A percentile compares a stretch with the other conserved stretches of the same genome.
These are phyloP conservation scores for Fraxinus nigra DNA, from an alignment of 305 asterid genomes.

Conservation along the genomic window DNA sequence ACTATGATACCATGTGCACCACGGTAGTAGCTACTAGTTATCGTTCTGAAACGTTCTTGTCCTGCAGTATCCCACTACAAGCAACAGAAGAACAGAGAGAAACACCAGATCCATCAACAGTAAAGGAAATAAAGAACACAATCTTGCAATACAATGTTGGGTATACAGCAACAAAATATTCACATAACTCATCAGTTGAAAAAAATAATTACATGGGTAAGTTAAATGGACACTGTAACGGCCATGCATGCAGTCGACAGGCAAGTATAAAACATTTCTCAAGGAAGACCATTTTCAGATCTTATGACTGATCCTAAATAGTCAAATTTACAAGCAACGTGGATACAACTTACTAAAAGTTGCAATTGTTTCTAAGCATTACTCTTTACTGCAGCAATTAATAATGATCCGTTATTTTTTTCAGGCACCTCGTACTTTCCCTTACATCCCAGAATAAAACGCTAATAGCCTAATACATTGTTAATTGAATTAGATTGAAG, in stretches of 20 bases:
- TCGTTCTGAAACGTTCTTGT: constrained; percentile 84
- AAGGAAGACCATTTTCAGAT: background rate
- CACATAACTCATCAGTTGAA: background rate
- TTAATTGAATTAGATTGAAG: background rate
- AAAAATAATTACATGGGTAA: background rate
- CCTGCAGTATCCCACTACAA: constrained; percentile 91
- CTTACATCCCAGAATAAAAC: background rate
- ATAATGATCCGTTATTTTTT: background rate
- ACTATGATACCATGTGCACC: constrained; percentile 92
- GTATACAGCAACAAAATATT: background rate
- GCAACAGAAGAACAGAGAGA: background rate
- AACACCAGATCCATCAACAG: background rate
- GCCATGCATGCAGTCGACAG: background rate
- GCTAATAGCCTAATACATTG: background rate
- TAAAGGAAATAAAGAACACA: background rate
- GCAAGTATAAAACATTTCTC: background rate
- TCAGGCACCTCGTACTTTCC: background rate
- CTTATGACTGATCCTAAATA: background rate
- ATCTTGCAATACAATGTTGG: background rate
- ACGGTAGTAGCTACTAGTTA: constrained; percentile 82
- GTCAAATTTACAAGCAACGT: background rate
- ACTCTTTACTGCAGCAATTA: background rate
- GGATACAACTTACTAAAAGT: background rate
- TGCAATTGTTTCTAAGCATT: background rate
- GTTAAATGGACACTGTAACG: background rate